These are phyloP conservation scores for Eucalyptus urophylla DNA, from an alignment of 345 rosid genomes.

Conservation along the genomic window DNA sequence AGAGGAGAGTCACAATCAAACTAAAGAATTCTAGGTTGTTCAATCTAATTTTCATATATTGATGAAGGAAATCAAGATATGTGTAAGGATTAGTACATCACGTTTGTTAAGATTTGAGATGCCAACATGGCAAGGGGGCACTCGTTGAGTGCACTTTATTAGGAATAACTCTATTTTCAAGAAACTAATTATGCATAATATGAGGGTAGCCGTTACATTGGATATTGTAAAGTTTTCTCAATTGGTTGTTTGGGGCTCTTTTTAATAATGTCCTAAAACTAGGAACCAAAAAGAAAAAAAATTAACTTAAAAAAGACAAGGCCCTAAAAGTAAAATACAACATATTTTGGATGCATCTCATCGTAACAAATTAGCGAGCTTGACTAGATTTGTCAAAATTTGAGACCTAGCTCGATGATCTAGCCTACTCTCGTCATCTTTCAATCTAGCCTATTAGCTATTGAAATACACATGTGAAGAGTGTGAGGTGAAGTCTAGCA, in stretches of 20 bases:
- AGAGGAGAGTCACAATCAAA: background rate
- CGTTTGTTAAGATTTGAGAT: background rate
- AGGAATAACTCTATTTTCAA: background rate
- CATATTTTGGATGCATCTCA: too few relatives aligned
- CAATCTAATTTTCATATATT: background rate
- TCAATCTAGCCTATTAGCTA: too few relatives aligned
- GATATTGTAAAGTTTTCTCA: background rate
- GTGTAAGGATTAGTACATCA: background rate
- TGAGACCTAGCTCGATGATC: too few relatives aligned
- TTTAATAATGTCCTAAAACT: background rate
- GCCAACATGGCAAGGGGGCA: background rate
- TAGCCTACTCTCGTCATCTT: too few relatives aligned
- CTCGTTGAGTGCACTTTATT: background rate
- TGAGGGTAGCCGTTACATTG: background rate
- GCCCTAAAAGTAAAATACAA: background rate
- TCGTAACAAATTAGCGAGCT: too few relatives aligned
- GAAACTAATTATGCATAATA: background rate
- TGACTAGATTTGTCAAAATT: too few relatives aligned
- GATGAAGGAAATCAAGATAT: background rate
- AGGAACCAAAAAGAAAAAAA: background rate
- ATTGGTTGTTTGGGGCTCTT: background rate
- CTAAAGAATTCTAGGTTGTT: background rate
- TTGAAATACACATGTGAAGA: background rate
- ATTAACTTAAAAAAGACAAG: background rate
- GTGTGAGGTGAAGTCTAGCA: background rate